A percentile compares a stretch with the other conserved stretches of the same genome.
Evolutionary conservation across 2,329 filamentous ascomycete genomes (phyloP).

Genomic region (Pseudogymnoascus verrucosus): DNA sequence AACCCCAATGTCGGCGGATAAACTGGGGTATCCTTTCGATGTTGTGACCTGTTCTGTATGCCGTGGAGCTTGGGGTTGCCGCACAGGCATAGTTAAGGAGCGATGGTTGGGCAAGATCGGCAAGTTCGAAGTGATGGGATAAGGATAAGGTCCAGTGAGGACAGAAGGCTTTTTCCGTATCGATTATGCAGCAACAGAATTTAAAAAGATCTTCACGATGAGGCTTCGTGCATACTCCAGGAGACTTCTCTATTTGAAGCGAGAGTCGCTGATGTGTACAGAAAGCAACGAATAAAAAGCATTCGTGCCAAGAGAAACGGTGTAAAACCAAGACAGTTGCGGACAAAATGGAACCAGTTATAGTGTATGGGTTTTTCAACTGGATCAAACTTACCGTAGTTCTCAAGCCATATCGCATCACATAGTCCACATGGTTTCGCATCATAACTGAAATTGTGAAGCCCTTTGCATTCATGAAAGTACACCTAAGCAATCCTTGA

Average conservation of each 20-base stretch:
- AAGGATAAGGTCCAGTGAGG: neutral
- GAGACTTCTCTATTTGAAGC: neutral
- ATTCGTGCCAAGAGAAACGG: neutral
- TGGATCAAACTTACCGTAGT: neutral
- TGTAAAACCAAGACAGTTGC: neutral
- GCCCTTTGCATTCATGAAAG: constrained; percentile 30
- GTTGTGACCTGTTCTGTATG: neutral
- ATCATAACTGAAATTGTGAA: constrained; percentile 10
- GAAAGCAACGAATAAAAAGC: neutral
- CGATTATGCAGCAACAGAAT: neutral
- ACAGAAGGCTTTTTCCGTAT: neutral
- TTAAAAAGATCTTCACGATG: neutral
- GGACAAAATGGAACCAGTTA: neutral
- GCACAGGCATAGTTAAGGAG: neutral
- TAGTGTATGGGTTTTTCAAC: neutral
- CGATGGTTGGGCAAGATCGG: neutral
- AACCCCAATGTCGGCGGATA: neutral
- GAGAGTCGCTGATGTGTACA: neutral
- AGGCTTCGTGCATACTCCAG: neutral
- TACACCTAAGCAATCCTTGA: constrained; percentile 29
- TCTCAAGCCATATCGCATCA: neutral
- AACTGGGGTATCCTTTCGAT: neutral
- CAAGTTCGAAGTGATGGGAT: neutral
- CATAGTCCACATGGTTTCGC: neutral
- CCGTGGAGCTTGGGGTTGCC: neutral